Evolutionary conservation across 345 rosid species (phyloP).

Genomic region (Hypericum androsaemum): DNA sequence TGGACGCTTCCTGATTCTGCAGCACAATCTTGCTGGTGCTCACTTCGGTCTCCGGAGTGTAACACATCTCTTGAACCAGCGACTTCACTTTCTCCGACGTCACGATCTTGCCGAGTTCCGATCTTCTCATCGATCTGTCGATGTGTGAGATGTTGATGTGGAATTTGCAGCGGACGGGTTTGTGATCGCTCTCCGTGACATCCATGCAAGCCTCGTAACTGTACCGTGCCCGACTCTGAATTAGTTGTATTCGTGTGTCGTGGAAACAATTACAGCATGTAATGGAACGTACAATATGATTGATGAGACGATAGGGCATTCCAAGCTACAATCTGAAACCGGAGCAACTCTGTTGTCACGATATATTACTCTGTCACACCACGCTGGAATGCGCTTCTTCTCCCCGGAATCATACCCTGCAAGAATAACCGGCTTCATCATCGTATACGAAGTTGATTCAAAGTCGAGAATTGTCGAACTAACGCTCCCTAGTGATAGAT

Average conservation of each 20-base stretch:
- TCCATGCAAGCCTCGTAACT: constrained; percentile 99
- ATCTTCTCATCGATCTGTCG: constrained; percentile 46
- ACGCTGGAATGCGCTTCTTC: constrained; percentile 97
- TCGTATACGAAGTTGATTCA: background rate
- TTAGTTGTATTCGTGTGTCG: too few relatives aligned
- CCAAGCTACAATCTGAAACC: constrained; percentile 65
- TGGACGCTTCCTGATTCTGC: too few relatives aligned
- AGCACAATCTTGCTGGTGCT: too few relatives aligned
- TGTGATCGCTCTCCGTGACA: constrained; percentile 92
- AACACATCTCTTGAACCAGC: too few relatives aligned
- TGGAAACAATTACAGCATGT: background rate
- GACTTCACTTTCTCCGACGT: too few relatives aligned
- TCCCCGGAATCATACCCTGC: constrained; percentile 98
- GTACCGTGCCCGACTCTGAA: constrained; percentile 7
- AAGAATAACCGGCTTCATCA: background rate
- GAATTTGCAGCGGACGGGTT: constrained; percentile 95
- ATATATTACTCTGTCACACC: constrained; percentile 96
- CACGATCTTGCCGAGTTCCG: too few relatives aligned
- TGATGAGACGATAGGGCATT: constrained; percentile 78
- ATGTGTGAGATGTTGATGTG: constrained; percentile 67
- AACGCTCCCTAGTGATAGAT: background rate
- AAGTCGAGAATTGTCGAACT: background rate
- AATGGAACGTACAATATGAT: constrained; percentile 45
- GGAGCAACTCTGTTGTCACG: constrained; percentile 64
- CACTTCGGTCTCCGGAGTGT: too few relatives aligned